Conservation (phyloP, 441 rosid genomes). For the Corymbia calophylla region DNA sequence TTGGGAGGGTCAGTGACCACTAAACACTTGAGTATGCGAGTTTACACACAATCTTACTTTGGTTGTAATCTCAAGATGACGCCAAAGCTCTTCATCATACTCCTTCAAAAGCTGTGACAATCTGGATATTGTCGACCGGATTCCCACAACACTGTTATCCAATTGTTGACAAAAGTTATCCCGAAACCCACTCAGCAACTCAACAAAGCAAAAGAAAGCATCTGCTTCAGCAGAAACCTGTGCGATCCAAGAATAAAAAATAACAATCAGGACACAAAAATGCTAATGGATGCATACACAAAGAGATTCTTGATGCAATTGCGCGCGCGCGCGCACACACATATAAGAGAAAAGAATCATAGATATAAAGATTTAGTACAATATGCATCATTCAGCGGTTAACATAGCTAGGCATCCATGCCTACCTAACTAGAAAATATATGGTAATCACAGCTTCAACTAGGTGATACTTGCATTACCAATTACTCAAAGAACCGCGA, state of each 20-base stretch:
- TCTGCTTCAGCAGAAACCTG: constrained; percentile 90
- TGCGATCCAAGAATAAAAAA: constrained; percentile 22
- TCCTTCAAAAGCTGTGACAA: constrained; percentile 84
- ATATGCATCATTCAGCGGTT: background rate
- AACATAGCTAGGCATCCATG: background rate
- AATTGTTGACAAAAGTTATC: constrained; percentile 97
- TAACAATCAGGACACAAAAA: constrained; percentile 5
- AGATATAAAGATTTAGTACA: background rate
- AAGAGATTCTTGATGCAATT: background rate
- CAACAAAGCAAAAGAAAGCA: constrained; percentile 92
- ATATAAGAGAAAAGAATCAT: background rate
- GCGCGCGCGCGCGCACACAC: background rate
- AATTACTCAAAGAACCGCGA: background rate
- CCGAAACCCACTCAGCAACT: constrained; percentile 90
- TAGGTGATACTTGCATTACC: background rate
- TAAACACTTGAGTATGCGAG: background rate
- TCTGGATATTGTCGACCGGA: constrained; percentile 79
- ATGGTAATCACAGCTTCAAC: background rate
- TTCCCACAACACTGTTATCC: constrained; percentile 93
- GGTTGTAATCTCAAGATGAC: constrained; percentile 95
- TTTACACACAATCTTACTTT: constrained; percentile 39
- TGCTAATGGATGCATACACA: background rate
- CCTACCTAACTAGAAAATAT: background rate
- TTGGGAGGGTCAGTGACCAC: background rate
- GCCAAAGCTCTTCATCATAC: constrained; percentile 99